phyloP scores from a whole-genome alignment of 768 basidiomycete species.

The Lanmaoa rubissima region DNA sequence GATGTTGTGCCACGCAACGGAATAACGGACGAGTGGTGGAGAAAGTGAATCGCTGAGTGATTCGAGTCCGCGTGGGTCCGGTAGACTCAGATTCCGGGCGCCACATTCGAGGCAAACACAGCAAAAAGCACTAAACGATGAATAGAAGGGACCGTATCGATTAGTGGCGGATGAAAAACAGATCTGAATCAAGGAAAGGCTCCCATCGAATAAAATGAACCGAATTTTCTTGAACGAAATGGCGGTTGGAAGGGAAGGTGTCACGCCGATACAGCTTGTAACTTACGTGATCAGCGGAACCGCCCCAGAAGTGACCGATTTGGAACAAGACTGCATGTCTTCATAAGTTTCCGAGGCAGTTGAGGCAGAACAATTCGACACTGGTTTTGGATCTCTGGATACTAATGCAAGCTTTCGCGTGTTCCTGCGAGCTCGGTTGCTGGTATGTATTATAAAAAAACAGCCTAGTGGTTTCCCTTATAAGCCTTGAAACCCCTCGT shows the following conservation, averaged over 20 bases:
- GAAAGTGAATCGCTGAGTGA: conserved; percentile 26
- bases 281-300: conserved; percentile 33
- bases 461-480: neutral
- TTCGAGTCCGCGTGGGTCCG: conserved; percentile 26
- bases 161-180: conserved; percentile 13
- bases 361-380: neutral
- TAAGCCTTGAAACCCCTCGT: conserved; percentile 5
- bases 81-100: conserved; percentile 19
- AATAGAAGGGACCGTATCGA: conserved; percentile 12
- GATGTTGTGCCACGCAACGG: conserved; percentile 5
- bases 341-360: neutral
- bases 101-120: conserved; percentile 14
- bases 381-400: neutral
- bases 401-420: conserved; percentile 4
- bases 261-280: conserved; percentile 9
- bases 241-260: conserved; percentile 19
- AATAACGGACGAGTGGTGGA: conserved; percentile 6
- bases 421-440: conserved; percentile 1
- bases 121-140: conserved; percentile 7
- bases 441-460: conserved; percentile 5
- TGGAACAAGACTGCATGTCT: conserved; percentile 3
- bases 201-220: conserved; percentile 11
- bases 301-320: conserved; percentile 16
- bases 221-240: conserved; percentile 18
- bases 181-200: conserved; percentile 20